A percentile compares a stretch with the other conserved stretches of the same genome.
phyloP scores from a whole-genome alignment of 495 filamentous ascomycete species.

The Penicillium angulare region DNA sequence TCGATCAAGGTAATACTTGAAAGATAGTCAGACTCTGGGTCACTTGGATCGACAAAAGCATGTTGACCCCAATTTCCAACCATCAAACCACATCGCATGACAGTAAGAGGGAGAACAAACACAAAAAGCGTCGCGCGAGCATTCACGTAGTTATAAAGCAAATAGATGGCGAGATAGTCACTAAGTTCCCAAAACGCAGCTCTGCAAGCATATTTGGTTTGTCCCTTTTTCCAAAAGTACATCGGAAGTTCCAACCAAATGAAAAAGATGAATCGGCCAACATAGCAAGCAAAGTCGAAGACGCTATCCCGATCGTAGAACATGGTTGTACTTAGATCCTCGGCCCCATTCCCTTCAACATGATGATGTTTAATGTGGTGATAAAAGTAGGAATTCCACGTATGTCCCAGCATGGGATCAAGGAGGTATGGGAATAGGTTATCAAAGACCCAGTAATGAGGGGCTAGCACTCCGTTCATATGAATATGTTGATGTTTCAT shows the following conservation, averaged over 20 bases:
- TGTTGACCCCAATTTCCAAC: slow-evolving; percentile 77
- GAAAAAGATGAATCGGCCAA: slow-evolving; percentile 68
- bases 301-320: slow-evolving; percentile 70
- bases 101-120: slow-evolving; percentile 57
- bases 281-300: slow-evolving; percentile 62
- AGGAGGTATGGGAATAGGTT: slow-evolving; percentile 66
- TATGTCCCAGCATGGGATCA: slow-evolving; percentile 76
- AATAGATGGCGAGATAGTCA: slow-evolving; percentile 49
- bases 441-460: slow-evolving; percentile 53
- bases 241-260: slow-evolving; percentile 72
- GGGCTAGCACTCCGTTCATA: slow-evolving; percentile 63
- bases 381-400: slow-evolving; percentile 81
- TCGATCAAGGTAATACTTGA: slow-evolving; percentile 73
- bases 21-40: slow-evolving; percentile 67
- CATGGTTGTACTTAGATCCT: slow-evolving; percentile 72
- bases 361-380: slow-evolving; percentile 87
- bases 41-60: slow-evolving; percentile 66
- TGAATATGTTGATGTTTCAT: slow-evolving; percentile 86
- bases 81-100: slow-evolving; percentile 65
- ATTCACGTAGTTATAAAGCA: slow-evolving; percentile 46
- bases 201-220: slow-evolving; percentile 48
- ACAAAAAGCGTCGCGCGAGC: slow-evolving; percentile 56
- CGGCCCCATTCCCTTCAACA: slow-evolving; percentile 75
- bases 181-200: slow-evolving; percentile 55
- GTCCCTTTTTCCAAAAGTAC: slow-evolving; percentile 64